Evolutionary conservation across 805 yeast genomes (phyloP).

Genomic region (Candida multigemmis): DNA sequence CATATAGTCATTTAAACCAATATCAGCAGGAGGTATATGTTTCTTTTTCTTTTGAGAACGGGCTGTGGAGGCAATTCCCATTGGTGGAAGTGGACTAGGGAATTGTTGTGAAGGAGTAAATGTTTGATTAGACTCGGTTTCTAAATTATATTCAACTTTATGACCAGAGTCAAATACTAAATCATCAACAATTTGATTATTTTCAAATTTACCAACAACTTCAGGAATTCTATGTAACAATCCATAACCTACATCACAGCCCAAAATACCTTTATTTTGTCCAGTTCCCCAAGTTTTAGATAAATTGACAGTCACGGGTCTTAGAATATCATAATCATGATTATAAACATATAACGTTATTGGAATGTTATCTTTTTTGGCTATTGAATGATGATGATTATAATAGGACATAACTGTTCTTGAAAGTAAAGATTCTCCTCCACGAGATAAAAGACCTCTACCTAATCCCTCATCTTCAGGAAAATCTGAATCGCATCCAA

Average conservation of each 20-base stretch:
- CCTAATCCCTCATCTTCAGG: slow-evolving; percentile 53
- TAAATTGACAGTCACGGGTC: slow-evolving; percentile 74
- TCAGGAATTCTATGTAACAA: slow-evolving; percentile 78
- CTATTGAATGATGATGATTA: slow-evolving; percentile 31
- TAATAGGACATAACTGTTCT: slow-evolving; percentile 53
- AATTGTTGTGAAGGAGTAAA: slow-evolving; percentile 4
- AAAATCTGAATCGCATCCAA: slow-evolving; percentile 49
- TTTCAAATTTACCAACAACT: slow-evolving; percentile 44
- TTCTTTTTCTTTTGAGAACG: slow-evolving; percentile 20
- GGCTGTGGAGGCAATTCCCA: slow-evolving; percentile 12
- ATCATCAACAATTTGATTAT: slow-evolving; percentile 19
- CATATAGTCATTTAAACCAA: slow-evolving; percentile 29
- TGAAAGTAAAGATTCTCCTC: slow-evolving; percentile 77
- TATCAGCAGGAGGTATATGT: slow-evolving; percentile 10
- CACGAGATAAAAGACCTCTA: slow-evolving; percentile 67
- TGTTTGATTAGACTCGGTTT: slow-evolving; percentile 3
- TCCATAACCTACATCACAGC: slow-evolving; percentile 95
- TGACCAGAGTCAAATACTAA: slow-evolving; percentile 20
- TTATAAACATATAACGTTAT: slow-evolving; percentile 60
- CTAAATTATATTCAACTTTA: slow-evolving; percentile 8
- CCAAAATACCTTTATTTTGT: slow-evolving; percentile 66
- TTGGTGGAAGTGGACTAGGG: slow-evolving; percentile 6
- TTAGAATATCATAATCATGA: slow-evolving; percentile 73
- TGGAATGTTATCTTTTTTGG: slow-evolving; percentile 26
- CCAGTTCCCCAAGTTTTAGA: slow-evolving; percentile 60